A percentile compares a stretch with the other conserved stretches of the same genome.
Evolutionary conservation across 2,329 filamentous ascomycete genomes (phyloP).

Genomic region (Colletotrichum zoysiae): DNA sequence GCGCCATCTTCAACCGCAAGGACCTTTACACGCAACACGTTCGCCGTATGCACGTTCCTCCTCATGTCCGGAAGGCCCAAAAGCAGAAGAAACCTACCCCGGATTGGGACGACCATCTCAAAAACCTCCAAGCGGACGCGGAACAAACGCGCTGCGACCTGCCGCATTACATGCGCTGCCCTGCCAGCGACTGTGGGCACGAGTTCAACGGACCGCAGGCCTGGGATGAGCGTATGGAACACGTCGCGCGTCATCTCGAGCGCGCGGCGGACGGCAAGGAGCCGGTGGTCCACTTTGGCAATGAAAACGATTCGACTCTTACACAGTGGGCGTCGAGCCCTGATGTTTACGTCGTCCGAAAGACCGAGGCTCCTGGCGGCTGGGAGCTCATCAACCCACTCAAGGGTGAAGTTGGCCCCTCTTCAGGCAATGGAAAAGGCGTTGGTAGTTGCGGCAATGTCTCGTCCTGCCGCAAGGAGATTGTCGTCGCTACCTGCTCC

Average conservation of each 20-base stretch:
- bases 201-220: slow-evolving; percentile 72
- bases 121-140: slow-evolving; percentile 69
- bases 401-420: slow-evolving; percentile 36
- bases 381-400: slow-evolving; percentile 54
- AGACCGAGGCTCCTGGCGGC: slow-evolving; percentile 37
- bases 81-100: slow-evolving; percentile 52
- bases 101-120: slow-evolving; percentile 67
- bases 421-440: slow-evolving; percentile 39
- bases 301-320: slow-evolving; percentile 53
- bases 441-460: slow-evolving; percentile 19
- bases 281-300: slow-evolving; percentile 54
- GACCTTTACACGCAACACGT: slow-evolving; percentile 92
- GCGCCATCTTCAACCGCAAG: slow-evolving; percentile 85
- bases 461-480: slow-evolving; percentile 26
- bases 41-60: slow-evolving; percentile 82
- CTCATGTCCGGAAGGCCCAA: slow-evolving; percentile 54
- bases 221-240: slow-evolving; percentile 90
- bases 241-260: slow-evolving; percentile 86
- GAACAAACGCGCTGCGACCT: slow-evolving; percentile 70
- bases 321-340: slow-evolving; percentile 55
- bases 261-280: slow-evolving; percentile 53
- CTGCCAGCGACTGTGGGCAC: slow-evolving; percentile 69
- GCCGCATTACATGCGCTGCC: slow-evolving; percentile 72
- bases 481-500: slow-evolving; percentile 22
- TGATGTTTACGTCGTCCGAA: slow-evolving; percentile 54